Conservation (phyloP, 139 green algal species). For the Astrephomene gubernaculifera region DNA sequence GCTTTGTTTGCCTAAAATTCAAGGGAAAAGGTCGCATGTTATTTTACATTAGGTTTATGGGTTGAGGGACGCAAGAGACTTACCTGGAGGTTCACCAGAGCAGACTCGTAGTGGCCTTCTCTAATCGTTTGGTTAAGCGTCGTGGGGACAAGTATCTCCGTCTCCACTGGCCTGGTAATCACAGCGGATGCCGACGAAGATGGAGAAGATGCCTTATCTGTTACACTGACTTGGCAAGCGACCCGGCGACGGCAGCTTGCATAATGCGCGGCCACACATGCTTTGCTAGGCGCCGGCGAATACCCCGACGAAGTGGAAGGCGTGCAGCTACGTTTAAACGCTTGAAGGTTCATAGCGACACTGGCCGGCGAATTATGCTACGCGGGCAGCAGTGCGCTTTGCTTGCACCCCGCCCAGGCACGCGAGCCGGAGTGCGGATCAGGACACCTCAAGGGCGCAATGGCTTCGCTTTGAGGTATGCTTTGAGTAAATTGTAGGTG, state of each 20-base stretch:
- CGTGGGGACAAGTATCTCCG: background rate
- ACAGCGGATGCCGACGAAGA: background rate
- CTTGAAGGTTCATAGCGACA: constrained; percentile 25
- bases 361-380: too few species aligned
- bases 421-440: too few species aligned
- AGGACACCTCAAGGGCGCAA: background rate
- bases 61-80: background rate
- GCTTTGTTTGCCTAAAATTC: constrained; percentile 81
- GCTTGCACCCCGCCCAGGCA: too few species aligned
- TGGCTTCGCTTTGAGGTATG: too few species aligned
- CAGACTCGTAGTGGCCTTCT: constrained; percentile 72
- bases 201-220: background rate
- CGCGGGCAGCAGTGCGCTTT: too few species aligned
- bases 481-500: too few species aligned
- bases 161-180: background rate
- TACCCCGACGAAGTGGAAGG: background rate
- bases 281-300: background rate
- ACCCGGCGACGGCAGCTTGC: background rate
- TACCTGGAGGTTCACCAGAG: constrained; percentile 73
- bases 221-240: background rate
- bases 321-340: background rate
- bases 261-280: background rate
- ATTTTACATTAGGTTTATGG: too few species aligned
- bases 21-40: too few species aligned
- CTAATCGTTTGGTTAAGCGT: constrained; percentile 67